These are phyloP conservation scores for Salix udensis DNA, from an alignment of 345 rosid genomes.

Conservation along the genomic window DNA sequence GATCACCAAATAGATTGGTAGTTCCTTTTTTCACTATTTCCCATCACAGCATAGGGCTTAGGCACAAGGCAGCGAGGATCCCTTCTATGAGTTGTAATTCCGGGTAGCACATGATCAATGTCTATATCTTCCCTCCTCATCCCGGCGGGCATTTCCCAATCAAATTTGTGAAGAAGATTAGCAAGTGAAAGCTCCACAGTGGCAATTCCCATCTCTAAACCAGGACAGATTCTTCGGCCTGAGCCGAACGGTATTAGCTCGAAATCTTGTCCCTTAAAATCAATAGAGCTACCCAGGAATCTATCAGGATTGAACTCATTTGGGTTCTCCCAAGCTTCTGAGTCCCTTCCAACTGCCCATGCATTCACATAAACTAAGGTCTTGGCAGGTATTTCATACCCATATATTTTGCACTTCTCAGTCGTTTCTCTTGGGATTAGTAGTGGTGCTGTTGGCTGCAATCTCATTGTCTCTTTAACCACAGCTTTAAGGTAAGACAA, in stretches of 20 bases:
- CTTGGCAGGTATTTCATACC: neutral
- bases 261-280: neutral
- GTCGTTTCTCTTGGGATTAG: slow-evolving; percentile 28
- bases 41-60: too few species aligned
- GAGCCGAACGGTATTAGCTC: neutral
- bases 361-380: neutral
- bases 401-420: slow-evolving; percentile 14
- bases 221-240: slow-evolving; percentile 1
- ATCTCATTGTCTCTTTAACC: neutral
- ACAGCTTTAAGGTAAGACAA: neutral
- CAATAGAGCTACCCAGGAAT: neutral
- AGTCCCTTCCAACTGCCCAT: neutral
- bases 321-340: slow-evolving; percentile 2
- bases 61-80: neutral
- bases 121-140: slow-evolving; percentile 7
- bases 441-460: neutral
- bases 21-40: too few species aligned
- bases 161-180: neutral
- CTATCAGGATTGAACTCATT: neutral
- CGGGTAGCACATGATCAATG: neutral
- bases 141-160: neutral
- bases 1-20: too few species aligned
- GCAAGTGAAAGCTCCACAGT: slow-evolving; percentile 1
- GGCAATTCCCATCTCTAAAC: neutral
- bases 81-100: neutral